A percentile compares a stretch with the other conserved stretches of the same genome.
These are phyloP conservation scores for Jimgerdemannia lactiflua DNA, from an alignment of 192 early-diverging fungal genomes.

Conservation along the genomic window DNA sequence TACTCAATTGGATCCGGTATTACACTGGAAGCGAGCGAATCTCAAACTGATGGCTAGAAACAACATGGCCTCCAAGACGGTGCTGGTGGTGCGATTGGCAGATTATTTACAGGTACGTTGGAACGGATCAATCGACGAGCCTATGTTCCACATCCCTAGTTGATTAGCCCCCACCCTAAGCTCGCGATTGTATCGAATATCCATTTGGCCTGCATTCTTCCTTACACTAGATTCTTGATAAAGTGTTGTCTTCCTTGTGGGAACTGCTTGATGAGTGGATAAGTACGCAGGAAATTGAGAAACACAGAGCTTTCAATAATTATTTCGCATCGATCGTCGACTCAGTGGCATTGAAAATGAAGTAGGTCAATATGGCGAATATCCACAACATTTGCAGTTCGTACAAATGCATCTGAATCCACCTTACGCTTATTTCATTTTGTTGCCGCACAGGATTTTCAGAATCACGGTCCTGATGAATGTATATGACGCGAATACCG, in stretches of 20 bases:
- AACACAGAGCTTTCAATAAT: constrained; percentile 19
- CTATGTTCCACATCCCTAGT: too few species aligned
- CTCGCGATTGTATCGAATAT: too few species aligned
- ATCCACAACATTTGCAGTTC: neutral
- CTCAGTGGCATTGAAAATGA: constrained; percentile 17
- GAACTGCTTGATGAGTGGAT: constrained; percentile 25
- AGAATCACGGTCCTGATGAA: constrained; percentile 4
- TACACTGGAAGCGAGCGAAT: neutral
- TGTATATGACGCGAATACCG: constrained; percentile 18
- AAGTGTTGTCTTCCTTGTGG: constrained; percentile 18
- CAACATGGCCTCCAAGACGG: neutral
- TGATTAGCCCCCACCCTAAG: too few species aligned
- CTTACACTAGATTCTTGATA: constrained; percentile 12
- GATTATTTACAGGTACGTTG: neutral
- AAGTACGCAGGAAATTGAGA: constrained; percentile 17
- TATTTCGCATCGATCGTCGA: constrained; percentile 22
- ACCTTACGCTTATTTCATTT: neutral
- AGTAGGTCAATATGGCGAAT: constrained; percentile 2
- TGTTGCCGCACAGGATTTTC: constrained; percentile 8
- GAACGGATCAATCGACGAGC: constrained; percentile 3
- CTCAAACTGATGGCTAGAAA: constrained; percentile 2
- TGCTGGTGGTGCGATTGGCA: constrained; percentile 5
- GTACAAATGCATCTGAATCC: neutral
- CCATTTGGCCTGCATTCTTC: neutral
- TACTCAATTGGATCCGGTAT: neutral